phyloP scores from a whole-genome alignment of 176 grass and related monocot species.

The Sorghum bicolor region Sorghum_bicolor_NCBIv3 NC_012876.2:54760001-54760500 shows the following conservation, averaged over 20 bases:
- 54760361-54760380: conserved; percentile 93
- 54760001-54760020: background rate
- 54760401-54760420: conserved; percentile 84
- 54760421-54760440: conserved; percentile 66
- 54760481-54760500: conserved; percentile 92
- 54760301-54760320: background rate
- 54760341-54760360: conserved; percentile 89
- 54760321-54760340: conserved; percentile 81
- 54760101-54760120: no score
- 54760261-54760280: background rate
- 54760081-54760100: background rate
- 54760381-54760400: conserved; percentile 90
- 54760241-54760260: background rate
- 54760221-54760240: background rate
- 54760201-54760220: background rate
- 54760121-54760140: background rate
- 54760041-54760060: background rate
- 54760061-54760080: background rate
- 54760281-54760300: background rate
- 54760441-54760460: conserved; percentile 80
- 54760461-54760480: conserved; percentile 87
- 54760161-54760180: background rate
- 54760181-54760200: background rate
- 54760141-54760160: background rate
- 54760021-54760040: background rate